Evolutionary conservation across 2,329 filamentous ascomycete genomes (phyloP).

Genomic region (Ustilaginoidea virens): DNA sequence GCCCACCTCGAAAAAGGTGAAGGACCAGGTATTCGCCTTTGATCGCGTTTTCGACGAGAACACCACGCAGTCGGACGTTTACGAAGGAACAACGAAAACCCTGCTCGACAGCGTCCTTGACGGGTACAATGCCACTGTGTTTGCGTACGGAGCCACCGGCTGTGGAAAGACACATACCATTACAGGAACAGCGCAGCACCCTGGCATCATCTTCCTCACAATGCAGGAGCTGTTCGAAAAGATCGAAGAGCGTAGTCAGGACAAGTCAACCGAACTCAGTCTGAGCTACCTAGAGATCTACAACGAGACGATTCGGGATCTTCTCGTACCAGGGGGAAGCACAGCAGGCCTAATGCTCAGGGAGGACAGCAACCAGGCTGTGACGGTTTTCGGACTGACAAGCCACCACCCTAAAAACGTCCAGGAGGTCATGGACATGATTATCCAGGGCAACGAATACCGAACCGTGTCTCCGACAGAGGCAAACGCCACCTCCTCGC

Average conservation of each 20-base stretch:
- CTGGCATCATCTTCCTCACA: conserved; percentile 94
- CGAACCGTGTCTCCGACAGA: conserved; percentile 93
- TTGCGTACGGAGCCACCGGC: conserved; percentile 93
- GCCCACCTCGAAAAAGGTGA: conserved; percentile 75
- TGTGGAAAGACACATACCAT: conserved; percentile 99
- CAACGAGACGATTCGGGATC: conserved; percentile 94
- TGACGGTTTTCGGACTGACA: conserved; percentile 79
- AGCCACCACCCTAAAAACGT: conserved; percentile 86
- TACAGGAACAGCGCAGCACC: conserved; percentile 77
- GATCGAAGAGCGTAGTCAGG: conserved; percentile 70
- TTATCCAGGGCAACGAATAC: conserved; percentile 84
- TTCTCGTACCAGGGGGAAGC: conserved; percentile 72
- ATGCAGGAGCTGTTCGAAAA: conserved; percentile 99
- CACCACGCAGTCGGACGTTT: conserved; percentile 80
- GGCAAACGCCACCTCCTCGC: conserved; percentile 92
- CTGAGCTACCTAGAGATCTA: conserved; percentile 97
- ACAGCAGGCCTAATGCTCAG: conserved; percentile 80
- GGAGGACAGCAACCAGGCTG: conserved; percentile 85
- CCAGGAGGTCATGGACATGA: conserved; percentile 98
- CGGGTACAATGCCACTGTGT: conserved; percentile 97
- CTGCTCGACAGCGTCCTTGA: conserved; percentile 93
- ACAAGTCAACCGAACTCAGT: conserved; percentile 80
- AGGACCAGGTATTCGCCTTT: conserved; percentile 95
- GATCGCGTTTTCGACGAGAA: conserved; percentile 96
- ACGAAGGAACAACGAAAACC: conserved; percentile 77